Conservation (phyloP, 73 alveolate genomes). For the Paramecium sexaurelia region DNA sequence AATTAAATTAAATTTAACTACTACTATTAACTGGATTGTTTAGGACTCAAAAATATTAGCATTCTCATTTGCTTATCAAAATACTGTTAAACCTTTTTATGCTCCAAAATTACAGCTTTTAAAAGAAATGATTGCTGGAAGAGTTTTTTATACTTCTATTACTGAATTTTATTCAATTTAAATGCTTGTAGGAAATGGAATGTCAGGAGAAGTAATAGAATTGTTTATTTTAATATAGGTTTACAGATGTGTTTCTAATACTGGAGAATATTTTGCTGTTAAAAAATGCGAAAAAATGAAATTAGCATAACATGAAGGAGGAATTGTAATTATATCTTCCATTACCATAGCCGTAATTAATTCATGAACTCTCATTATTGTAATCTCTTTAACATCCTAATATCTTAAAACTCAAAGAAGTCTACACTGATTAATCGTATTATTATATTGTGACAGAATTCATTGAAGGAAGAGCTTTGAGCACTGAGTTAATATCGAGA, state of each 20-base stretch:
- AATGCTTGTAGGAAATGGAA: slow-evolving; percentile 29
- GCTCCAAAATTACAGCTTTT: slow-evolving; percentile 10
- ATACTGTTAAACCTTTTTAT: background rate
- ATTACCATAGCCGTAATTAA: slow-evolving; percentile 19
- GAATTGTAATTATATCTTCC: background rate
- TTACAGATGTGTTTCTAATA: background rate
- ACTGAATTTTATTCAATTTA: background rate
- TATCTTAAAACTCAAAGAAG: slow-evolving; percentile 37
- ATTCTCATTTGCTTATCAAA: background rate
- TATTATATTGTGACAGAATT: slow-evolving; percentile 49
- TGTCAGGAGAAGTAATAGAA: slow-evolving; percentile 36
- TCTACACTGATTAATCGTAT: background rate
- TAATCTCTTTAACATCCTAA: slow-evolving; percentile 17
- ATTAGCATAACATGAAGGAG: slow-evolving; percentile 42
- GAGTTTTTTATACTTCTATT: slow-evolving; percentile 2
- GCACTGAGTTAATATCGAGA: slow-evolving; percentile 2
- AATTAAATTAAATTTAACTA: slow-evolving; percentile 26
- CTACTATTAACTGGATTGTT: slow-evolving; percentile 35
- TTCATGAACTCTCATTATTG: slow-evolving; percentile 1
- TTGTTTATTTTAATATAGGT: background rate
- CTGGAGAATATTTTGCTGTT: slow-evolving; percentile 43
- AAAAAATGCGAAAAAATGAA: slow-evolving; percentile 19
- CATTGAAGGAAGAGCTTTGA: slow-evolving; percentile 32
- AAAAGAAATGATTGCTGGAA: slow-evolving; percentile 58
- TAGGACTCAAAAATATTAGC: background rate